Evolutionary conservation across 2,329 filamentous ascomycete species (phyloP).

Genomic region (Thielaviopsis populi): DNA sequence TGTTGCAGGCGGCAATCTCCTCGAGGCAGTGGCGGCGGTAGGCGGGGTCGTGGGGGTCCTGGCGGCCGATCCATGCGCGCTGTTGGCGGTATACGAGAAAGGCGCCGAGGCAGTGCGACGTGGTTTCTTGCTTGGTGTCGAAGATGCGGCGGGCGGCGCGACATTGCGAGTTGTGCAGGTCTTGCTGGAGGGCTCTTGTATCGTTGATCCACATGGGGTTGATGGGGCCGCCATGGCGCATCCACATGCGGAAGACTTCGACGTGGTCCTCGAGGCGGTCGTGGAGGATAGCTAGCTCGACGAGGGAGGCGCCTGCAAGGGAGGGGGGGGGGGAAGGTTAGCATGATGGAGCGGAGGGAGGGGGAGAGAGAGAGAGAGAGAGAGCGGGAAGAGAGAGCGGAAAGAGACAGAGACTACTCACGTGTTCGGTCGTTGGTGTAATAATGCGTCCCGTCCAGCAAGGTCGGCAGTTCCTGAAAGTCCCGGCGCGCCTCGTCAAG

Average conservation of each 20-base stretch:
- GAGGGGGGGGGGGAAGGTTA: not conserved
- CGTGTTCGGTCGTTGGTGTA: slow-evolving; percentile 36
- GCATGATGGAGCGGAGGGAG: not conserved
- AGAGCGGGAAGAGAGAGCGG: too few relatives aligned
- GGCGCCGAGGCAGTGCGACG: slow-evolving; percentile 39
- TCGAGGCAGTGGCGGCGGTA: slow-evolving; percentile 29
- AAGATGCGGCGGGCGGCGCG: slow-evolving; percentile 42
- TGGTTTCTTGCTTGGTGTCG: slow-evolving; percentile 33
- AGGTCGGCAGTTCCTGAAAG: slow-evolving; percentile 41
- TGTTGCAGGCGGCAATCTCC: slow-evolving; percentile 37
- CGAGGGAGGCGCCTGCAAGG: slow-evolving; percentile 34
- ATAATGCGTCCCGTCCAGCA: slow-evolving; percentile 41
- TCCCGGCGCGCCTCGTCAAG: slow-evolving; percentile 45
- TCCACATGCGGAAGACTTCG: slow-evolving; percentile 40
- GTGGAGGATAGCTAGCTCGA: slow-evolving; percentile 34
- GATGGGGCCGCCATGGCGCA: slow-evolving; percentile 38
- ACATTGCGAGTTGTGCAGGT: slow-evolving; percentile 43
- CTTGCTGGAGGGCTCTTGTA: slow-evolving; percentile 33
- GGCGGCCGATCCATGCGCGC: slow-evolving; percentile 20
- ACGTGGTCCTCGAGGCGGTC: slow-evolving; percentile 33
- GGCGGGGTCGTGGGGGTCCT: slow-evolving; percentile 23
- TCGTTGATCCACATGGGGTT: slow-evolving; percentile 41
- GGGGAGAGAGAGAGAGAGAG: too few relatives aligned
- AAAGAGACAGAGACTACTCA: not conserved
- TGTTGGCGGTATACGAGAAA: slow-evolving; percentile 39